A percentile compares a stretch with the other conserved stretches of the same genome.
These are phyloP conservation scores for Xylaria palmicola DNA, from an alignment of 495 filamentous ascomycete genomes.

Conservation along the genomic window DNA sequence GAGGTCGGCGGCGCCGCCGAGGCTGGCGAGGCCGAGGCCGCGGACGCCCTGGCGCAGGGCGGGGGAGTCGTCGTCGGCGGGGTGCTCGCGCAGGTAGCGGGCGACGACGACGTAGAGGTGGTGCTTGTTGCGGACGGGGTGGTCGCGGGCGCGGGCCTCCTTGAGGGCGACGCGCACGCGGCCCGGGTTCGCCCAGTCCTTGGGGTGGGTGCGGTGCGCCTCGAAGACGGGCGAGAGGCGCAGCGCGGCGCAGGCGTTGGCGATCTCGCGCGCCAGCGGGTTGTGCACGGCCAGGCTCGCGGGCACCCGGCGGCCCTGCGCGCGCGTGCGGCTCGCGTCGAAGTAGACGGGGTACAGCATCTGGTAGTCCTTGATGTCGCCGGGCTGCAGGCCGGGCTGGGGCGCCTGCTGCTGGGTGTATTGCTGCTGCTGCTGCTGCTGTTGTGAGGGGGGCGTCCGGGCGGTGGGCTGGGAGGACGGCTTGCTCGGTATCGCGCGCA, in stretches of 20 bases:
- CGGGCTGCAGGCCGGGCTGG: conserved; percentile 36
- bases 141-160: conserved; percentile 32
- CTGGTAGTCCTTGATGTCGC: conserved; percentile 64
- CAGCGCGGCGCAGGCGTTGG: conserved; percentile 73
- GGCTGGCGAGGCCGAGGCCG: conserved; percentile 62
- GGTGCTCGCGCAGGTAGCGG: conserved; percentile 70
- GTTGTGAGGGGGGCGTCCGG: neutral
- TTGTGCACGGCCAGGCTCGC: conserved; percentile 71
- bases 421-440: conserved; percentile 43
- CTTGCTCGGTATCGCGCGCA: conserved; percentile 27
- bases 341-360: conserved; percentile 97
- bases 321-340: conserved; percentile 70
- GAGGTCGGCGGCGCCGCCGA: conserved; percentile 48
- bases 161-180: conserved; percentile 78
- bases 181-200: conserved; percentile 97
- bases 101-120: conserved; percentile 80
- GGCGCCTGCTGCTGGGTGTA: conserved; percentile 24
- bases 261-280: conserved; percentile 86
- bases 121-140: conserved; percentile 77
- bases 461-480: conserved; percentile 13
- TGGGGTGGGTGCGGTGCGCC: conserved; percentile 87
- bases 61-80: conserved; percentile 65
- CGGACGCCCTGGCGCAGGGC: conserved; percentile 49
- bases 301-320: conserved; percentile 76
- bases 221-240: conserved; percentile 79